Conservation (phyloP, 306 rosid species). For the Prunus mira region DNA sequence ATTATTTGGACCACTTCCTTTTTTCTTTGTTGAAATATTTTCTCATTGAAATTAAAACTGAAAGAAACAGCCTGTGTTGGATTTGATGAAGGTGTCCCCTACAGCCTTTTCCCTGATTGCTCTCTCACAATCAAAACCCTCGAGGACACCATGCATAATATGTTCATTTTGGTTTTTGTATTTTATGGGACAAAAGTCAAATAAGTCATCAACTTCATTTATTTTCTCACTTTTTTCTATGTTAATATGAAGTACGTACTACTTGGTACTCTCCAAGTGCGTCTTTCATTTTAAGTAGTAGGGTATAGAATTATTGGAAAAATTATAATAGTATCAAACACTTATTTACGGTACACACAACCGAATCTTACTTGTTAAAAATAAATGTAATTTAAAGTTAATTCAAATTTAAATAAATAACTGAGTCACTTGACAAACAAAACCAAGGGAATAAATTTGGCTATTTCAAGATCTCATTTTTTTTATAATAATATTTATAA, state of each 20-base stretch:
- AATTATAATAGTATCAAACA: no score
- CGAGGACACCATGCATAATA: background rate
- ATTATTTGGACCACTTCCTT: slow-evolving; percentile 1
- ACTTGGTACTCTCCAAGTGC: background rate
- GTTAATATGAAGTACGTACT: background rate
- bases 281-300: background rate
- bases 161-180: background rate
- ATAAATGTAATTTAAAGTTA: no score
- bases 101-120: background rate
- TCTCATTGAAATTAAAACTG: background rate
- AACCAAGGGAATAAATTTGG: no score
- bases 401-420: no score
- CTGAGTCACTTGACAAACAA: no score
- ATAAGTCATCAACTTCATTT: background rate
- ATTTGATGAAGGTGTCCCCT: slow-evolving; percentile 3
- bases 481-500: no score
- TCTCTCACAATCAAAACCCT: background rate
- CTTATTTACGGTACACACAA: no score
- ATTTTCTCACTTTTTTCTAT: background rate
- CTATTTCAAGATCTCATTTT: no score
- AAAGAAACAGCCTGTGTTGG: background rate
- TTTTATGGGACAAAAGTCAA: background rate
- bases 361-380: no score
- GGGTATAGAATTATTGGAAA: no score
- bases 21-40: background rate